Conservation (phyloP, 768 basidiomycete genomes). For the Leucocoprinus birnbaumii region DNA sequence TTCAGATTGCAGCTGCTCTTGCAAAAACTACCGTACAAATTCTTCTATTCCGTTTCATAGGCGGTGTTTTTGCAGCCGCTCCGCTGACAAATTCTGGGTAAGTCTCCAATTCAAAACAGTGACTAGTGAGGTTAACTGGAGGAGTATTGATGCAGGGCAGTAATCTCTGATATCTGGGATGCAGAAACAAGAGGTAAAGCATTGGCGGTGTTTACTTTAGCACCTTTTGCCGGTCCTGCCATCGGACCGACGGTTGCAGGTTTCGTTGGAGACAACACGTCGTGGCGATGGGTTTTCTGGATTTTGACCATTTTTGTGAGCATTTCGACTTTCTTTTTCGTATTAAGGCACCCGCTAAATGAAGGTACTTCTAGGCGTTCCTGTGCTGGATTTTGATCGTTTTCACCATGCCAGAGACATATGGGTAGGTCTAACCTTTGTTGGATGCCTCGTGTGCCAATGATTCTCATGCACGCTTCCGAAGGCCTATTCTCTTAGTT, state of each 20-base stretch:
- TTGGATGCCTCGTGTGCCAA: neutral
- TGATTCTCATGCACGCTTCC: neutral
- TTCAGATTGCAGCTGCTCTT: constrained; percentile 63
- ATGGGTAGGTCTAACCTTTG: constrained; percentile 33
- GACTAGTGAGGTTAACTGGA: too few species aligned
- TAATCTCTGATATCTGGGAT: constrained; percentile 65
- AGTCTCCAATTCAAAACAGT: constrained; percentile 3
- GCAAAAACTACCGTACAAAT: constrained; percentile 58
- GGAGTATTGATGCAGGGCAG: constrained; percentile 26
- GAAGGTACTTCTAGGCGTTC: constrained; percentile 35
- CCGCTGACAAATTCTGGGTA: constrained; percentile 72
- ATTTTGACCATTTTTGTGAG: constrained; percentile 54
- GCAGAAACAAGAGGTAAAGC: constrained; percentile 60
- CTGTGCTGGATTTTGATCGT: constrained; percentile 45
- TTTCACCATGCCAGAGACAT: constrained; percentile 68
- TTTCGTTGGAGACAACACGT: constrained; percentile 38
- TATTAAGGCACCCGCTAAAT: too few species aligned
- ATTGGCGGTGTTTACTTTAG: constrained; percentile 59
- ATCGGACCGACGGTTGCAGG: constrained; percentile 54
- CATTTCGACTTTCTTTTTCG: neutral
- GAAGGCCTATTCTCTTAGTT: constrained; percentile 54
- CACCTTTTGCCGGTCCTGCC: constrained; percentile 68
- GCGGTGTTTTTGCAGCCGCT: constrained; percentile 65
- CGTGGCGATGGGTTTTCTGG: constrained; percentile 74
- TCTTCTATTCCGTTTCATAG: constrained; percentile 70